A percentile compares a stretch with the other conserved stretches of the same genome.
Evolutionary conservation across 805 yeast genomes (phyloP).

Genomic region (Torulaspora franciscae): DNA sequence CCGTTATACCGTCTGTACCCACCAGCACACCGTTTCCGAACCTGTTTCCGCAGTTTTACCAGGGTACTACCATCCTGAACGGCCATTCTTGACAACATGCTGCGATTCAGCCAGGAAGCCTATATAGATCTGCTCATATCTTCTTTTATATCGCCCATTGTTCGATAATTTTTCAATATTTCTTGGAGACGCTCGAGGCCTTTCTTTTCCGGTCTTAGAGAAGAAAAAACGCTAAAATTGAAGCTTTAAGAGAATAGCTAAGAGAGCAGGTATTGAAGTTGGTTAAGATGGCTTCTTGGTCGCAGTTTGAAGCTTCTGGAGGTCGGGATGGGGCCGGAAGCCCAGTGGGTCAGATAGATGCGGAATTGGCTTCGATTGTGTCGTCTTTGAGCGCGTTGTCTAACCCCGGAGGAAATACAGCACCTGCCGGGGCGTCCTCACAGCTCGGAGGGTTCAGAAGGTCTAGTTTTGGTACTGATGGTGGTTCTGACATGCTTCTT

Average conservation of each 20-base stretch:
- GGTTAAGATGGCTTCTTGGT: slow-evolving; percentile 6
- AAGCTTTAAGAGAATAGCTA: neutral
- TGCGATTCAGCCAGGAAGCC: neutral
- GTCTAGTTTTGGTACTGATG: slow-evolving; percentile 21
- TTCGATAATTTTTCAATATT: neutral
- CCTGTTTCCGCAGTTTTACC: neutral
- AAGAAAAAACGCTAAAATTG: neutral
- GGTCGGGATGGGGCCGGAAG: neutral
- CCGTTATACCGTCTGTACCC: neutral
- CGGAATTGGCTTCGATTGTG: slow-evolving; percentile 35
- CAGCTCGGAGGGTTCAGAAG: slow-evolving; percentile 34
- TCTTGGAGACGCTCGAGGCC: neutral
- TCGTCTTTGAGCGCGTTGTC: slow-evolving; percentile 37
- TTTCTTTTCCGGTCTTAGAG: slow-evolving; percentile 2
- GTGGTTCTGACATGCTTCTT: neutral
- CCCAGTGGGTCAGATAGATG: slow-evolving; percentile 22
- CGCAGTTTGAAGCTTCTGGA: slow-evolving; percentile 1
- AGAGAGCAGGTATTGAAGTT: neutral
- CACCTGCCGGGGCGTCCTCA: slow-evolving; percentile 11
- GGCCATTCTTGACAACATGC: neutral
- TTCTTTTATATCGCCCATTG: neutral
- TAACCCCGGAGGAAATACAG: slow-evolving; percentile 16
- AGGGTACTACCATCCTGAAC: neutral
- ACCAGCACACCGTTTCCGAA: neutral
- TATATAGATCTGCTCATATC: neutral